Base-by-base conservation (phyloP, 129 eudicot species). In the Helianthus annuus region DNA sequence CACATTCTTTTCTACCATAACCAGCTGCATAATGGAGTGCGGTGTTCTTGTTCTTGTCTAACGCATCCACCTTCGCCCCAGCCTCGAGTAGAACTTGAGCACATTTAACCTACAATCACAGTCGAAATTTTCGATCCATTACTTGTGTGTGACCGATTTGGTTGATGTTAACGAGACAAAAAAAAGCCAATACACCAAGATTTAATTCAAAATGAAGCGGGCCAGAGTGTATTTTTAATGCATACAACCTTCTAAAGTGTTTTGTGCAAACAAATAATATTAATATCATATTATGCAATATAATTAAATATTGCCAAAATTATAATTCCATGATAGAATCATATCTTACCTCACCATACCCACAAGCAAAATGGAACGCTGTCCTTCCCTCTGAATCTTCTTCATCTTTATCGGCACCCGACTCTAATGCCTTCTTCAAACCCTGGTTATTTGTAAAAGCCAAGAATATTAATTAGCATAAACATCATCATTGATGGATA, bases 11-110 rank as follows among this genome's bases (percentile, higher is more conserved):
- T 80, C 89, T 82, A 57, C 98, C 98, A 61, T 93, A 93, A 62
- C 97, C 97, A 74, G 98, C 92, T 34, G 98, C 97, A 72, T 93
- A 93, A 66, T 93, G 98, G 71, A 93, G 98, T 24, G 98, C 96
- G 3, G 97, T 93, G 83, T 93, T 93, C 83, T 93, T 93, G 76
- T 93, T 93, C 70, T 89, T 93, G 75, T 93, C 98, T 76, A 93
- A 72, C 12, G 96, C 97, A 79, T 93, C 98, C 73, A 93, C 98
- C 84, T 87, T 90, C 5, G 96, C 98, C 22, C 98, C 96, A 56
- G 98, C 98, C 78, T 90, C 98, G 24, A 93, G 78, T 17, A 93
- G 98, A 48, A 82, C 82, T 74, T 85, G 92, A 45, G 96, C 92
- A 63, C 95, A 89, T 77, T 89, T 87, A 65, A 85, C 84, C 98